Evolutionary conservation across 1,284 basidiomycete species (phyloP).

Genomic region (Somion occarium): DNA sequence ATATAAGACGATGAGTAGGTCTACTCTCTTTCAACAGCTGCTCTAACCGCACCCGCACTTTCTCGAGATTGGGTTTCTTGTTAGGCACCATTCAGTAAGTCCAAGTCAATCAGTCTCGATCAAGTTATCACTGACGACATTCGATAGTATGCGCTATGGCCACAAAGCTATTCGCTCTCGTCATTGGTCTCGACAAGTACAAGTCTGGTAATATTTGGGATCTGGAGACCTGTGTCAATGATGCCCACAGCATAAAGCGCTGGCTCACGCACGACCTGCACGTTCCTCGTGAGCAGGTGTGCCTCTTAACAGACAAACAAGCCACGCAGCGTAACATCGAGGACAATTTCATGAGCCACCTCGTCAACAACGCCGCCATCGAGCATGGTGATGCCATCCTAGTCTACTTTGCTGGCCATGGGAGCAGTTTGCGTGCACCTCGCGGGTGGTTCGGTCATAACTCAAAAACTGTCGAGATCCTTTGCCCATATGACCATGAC

Average conservation of each 20-base stretch:
- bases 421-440: conserved; percentile 49
- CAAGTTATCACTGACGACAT: neutral
- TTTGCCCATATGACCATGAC: conserved; percentile 62
- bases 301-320: conserved; percentile 47
- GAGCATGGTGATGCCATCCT: conserved; percentile 57
- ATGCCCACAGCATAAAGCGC: conserved; percentile 48
- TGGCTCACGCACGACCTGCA: conserved; percentile 52
- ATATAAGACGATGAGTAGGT: neutral
- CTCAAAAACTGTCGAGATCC: conserved; percentile 44
- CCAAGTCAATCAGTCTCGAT: neutral
- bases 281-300: conserved; percentile 55
- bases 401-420: conserved; percentile 67
- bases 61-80: neutral
- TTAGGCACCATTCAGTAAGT: neutral
- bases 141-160: conserved; percentile 28
- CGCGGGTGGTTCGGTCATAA: conserved; percentile 47
- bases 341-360: conserved; percentile 50
- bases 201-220: conserved; percentile 61
- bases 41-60: neutral
- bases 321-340: conserved; percentile 59
- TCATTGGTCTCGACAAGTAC: conserved; percentile 63
- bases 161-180: conserved; percentile 51
- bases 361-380: conserved; percentile 54
- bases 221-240: conserved; percentile 55
- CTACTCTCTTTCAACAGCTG: neutral